Percentiles rank a stretch among this genome's conserved stretches.
These are phyloP conservation scores for Marasmius sp. DNA, from an alignment of 1,284 basidiomycete genomes.

Conservation along the genomic window DNA sequence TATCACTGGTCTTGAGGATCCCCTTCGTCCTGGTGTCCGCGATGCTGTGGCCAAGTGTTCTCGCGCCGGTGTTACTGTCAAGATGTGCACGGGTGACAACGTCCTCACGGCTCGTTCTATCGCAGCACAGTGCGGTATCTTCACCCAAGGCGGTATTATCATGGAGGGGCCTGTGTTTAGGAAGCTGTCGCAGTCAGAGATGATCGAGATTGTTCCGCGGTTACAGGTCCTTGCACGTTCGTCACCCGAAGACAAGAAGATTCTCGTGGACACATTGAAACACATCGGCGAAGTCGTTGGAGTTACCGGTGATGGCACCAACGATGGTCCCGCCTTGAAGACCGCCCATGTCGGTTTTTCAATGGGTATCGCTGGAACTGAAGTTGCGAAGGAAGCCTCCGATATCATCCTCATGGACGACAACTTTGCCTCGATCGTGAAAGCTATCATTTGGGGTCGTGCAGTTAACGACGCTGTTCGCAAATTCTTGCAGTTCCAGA, in stretches of 20 bases:
- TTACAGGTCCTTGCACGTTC: conserved; percentile 90
- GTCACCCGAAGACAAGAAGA: conserved; percentile 95
- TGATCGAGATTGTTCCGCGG: conserved; percentile 65
- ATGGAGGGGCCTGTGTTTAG: conserved; percentile 93
- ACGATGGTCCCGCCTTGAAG: conserved; percentile 96
- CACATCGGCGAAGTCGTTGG: conserved; percentile 90
- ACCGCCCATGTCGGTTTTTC: conserved; percentile 93
- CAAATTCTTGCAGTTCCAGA: conserved; percentile 98
- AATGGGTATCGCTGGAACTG: conserved; percentile 98
- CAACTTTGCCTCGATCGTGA: conserved; percentile 95
- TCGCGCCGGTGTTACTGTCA: conserved; percentile 90
- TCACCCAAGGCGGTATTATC: conserved; percentile 87
- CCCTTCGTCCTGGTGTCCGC: conserved; percentile 86
- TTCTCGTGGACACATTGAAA: conserved; percentile 89
- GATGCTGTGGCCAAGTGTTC: conserved; percentile 87
- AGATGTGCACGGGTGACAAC: conserved; percentile 99
- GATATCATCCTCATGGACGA: conserved; percentile 99
- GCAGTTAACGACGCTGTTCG: conserved; percentile 97
- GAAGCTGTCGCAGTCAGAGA: conserved; percentile 53
- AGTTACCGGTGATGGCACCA: conserved; percentile 98
- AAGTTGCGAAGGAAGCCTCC: conserved; percentile 98
- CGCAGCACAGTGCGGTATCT: conserved; percentile 94
- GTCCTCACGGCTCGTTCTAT: conserved; percentile 93
- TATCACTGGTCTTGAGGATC: conserved; percentile 95
- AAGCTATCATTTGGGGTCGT: conserved; percentile 98